Percentiles rank a stretch among this genome's conserved stretches.
These are phyloP conservation scores for Jatropha curcas DNA, from an alignment of 345 rosid genomes.

Conservation along the genomic window DNA sequence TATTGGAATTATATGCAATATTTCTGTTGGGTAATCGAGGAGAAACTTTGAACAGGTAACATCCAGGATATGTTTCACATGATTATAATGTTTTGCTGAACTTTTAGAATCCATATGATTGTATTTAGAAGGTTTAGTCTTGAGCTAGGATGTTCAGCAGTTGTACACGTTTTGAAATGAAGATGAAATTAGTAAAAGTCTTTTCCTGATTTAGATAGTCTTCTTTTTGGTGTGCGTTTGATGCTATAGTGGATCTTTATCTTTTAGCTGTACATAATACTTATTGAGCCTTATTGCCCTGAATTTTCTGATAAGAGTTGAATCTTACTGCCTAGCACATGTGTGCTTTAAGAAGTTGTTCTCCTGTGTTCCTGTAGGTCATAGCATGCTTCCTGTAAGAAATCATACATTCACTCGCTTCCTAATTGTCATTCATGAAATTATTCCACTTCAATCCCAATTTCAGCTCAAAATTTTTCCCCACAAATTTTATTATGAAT, in stretches of 20 bases:
- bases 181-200: not conserved
- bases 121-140: conserved; percentile 7
- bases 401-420: not conserved
- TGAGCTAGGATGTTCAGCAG: conserved; percentile 2
- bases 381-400: conserved; percentile 11
- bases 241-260: not conserved
- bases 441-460: not conserved
- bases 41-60: conserved; percentile 31
- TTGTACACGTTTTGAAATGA: not conserved
- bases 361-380: too few relatives aligned
- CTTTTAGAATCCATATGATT: conserved; percentile 1
- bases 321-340: not conserved
- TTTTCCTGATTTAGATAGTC: not conserved
- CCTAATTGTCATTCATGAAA: not conserved
- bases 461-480: not conserved
- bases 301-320: not conserved
- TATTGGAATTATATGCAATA: conserved; percentile 20
- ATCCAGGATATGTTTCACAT: conserved; percentile 12
- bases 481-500: not conserved
- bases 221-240: not conserved
- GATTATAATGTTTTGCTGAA: not conserved
- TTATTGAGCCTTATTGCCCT: not conserved
- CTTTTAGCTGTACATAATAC: not conserved
- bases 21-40: conserved; percentile 13
- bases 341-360: not conserved